Evolutionary conservation across 805 yeast species (phyloP).

Genomic region (Spathaspora girioi): DNA sequence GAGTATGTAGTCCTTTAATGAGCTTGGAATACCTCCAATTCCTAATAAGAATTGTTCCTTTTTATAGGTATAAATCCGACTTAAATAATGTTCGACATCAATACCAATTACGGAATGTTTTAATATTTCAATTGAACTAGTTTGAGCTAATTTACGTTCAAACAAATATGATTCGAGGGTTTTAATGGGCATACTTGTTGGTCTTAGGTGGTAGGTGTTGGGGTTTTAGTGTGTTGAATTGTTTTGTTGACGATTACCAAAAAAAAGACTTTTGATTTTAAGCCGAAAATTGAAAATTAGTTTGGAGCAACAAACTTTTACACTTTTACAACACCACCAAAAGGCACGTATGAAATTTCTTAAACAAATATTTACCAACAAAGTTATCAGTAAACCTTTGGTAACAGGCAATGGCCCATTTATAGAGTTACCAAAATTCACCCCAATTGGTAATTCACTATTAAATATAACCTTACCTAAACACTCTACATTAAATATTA

Average conservation of each 20-base stretch:
- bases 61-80: slow-evolving; percentile 56
- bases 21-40: slow-evolving; percentile 75
- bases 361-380: background rate
- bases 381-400: slow-evolving; percentile 2
- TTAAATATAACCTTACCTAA: slow-evolving; percentile 44
- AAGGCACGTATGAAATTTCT: background rate
- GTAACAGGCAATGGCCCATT: slow-evolving; percentile 45
- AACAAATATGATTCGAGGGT: slow-evolving; percentile 66
- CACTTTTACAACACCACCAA: background rate
- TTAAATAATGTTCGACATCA: slow-evolving; percentile 76
- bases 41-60: slow-evolving; percentile 72
- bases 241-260: background rate
- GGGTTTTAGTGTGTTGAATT: background rate
- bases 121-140: slow-evolving; percentile 61
- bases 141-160: slow-evolving; percentile 61
- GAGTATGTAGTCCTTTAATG: slow-evolving; percentile 53
- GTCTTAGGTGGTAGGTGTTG: background rate
- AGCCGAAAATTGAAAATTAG: background rate
- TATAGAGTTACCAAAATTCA: slow-evolving; percentile 39
- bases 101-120: slow-evolving; percentile 72
- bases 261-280: background rate
- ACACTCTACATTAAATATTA: slow-evolving; percentile 30
- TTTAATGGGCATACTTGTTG: slow-evolving; percentile 35
- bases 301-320: background rate
- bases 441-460: slow-evolving; percentile 38